A percentile compares a stretch with the other conserved stretches of the same genome.
These are phyloP conservation scores for Hippophae rhamnoides DNA, from an alignment of 306 rosid genomes.

Conservation along the genomic window DNA sequence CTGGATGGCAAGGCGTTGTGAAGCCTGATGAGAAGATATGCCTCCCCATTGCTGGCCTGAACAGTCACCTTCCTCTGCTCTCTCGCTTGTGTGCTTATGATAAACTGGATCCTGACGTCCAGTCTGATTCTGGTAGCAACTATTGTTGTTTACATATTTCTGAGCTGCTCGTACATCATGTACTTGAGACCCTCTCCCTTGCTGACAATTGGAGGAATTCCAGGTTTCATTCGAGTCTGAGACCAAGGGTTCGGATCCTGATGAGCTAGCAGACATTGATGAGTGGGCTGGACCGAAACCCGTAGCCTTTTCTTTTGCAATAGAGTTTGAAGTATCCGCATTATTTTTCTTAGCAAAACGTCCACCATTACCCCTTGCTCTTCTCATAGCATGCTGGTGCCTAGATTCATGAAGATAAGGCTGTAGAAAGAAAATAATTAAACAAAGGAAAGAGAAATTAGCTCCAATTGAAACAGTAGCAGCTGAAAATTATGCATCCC, in stretches of 20 bases:
- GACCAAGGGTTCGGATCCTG: constrained; percentile 5
- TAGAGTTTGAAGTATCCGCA: constrained; percentile 9
- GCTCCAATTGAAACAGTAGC: too few species aligned
- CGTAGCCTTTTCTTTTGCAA: constrained; percentile 22
- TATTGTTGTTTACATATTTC: constrained; percentile 36
- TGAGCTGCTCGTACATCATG: constrained; percentile 21
- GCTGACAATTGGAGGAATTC: constrained; percentile 26
- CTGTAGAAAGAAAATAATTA: constrained; percentile 21
- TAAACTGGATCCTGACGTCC: constrained; percentile 49
- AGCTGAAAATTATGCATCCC: too few species aligned
- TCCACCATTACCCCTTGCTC: constrained; percentile 86
- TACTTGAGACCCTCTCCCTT: constrained; percentile 20
- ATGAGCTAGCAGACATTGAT: constrained; percentile 14
- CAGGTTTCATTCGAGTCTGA: not conserved
- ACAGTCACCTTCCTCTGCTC: constrained; percentile 66
- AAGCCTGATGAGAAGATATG: constrained; percentile 42
- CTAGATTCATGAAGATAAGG: constrained; percentile 91
- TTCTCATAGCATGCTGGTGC: constrained; percentile 77
- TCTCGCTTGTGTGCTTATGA: constrained; percentile 41
- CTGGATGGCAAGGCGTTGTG: constrained; percentile 72
- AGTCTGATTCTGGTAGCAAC: constrained; percentile 38
- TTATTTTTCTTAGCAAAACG: constrained; percentile 67
- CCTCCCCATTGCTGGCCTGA: constrained; percentile 54
- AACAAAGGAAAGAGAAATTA: too few species aligned
- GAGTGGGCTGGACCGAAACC: constrained; percentile 20